phyloP scores from a whole-genome alignment of 208 protist genomes.

The Leishmania aethiopica region DNA sequence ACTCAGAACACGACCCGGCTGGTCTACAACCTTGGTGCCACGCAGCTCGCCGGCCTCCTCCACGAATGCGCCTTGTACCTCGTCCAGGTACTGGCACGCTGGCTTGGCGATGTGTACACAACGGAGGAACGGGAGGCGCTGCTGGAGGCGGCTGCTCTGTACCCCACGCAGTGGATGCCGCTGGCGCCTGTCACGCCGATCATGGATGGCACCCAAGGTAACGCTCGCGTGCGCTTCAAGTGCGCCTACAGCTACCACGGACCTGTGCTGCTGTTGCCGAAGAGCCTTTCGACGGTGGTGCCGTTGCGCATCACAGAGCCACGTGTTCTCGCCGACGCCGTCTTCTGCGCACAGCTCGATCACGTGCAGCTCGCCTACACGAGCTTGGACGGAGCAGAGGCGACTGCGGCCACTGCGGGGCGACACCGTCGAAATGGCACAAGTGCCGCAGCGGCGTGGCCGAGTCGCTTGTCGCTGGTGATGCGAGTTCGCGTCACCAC shows the following conservation, averaged over 20 bases:
- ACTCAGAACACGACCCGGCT: not conserved
- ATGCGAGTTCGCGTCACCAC: conserved; percentile 12
- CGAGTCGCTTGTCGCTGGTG: conserved; percentile 14
- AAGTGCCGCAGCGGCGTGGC: conserved; percentile 7
- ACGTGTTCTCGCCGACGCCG: conserved; percentile 8
- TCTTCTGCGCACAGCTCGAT: conserved; percentile 29
- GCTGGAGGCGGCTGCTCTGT: conserved; percentile 16
- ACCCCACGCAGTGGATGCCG: conserved; percentile 33
- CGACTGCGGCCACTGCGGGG: not conserved
- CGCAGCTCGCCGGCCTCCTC: conserved; percentile 18
- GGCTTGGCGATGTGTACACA: conserved; percentile 22
- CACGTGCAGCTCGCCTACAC: conserved; percentile 12
- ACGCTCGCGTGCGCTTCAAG: conserved; percentile 20
- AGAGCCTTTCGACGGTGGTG: not conserved
- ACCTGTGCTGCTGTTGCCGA: not conserved
- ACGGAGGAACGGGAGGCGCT: conserved; percentile 21
- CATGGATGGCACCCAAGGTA: not conserved
- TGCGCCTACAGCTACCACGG: conserved; percentile 28
- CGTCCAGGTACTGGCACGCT: conserved; percentile 22
- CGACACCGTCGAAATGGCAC: not conserved
- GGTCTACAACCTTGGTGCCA: conserved; percentile 21
- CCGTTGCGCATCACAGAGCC: conserved; percentile 3
- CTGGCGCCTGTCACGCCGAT: not conserved
- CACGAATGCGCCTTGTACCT: conserved; percentile 28
- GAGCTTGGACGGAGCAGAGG: not conserved